phyloP scores from a whole-genome alignment of 148 eudicot genomes.

The Silene uniflora region DNA sequence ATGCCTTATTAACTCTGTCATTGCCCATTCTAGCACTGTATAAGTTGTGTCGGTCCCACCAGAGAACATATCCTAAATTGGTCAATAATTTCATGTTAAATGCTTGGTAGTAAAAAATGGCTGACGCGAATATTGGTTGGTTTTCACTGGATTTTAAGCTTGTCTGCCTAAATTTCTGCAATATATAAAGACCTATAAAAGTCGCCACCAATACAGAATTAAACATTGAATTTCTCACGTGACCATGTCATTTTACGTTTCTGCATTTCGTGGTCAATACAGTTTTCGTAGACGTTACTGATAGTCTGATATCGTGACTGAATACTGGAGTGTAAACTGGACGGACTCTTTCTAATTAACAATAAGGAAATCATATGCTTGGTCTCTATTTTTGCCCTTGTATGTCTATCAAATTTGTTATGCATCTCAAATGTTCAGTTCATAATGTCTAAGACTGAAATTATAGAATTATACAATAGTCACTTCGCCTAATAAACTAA shows the following conservation, averaged over 20 bases:
- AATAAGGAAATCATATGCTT: not conserved
- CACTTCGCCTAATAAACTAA: too few species aligned
- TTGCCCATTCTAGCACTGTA: constrained; percentile 30
- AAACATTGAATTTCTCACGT: too few species aligned
- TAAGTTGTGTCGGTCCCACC: constrained; percentile 31
- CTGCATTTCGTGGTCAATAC: too few species aligned
- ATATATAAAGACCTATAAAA: too few species aligned
- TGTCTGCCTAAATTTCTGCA: not conserved
- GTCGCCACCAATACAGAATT: not conserved
- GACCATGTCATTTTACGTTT: too few species aligned
- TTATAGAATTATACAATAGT: too few species aligned
- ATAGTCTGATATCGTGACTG: not conserved
- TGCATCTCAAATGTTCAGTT: not conserved
- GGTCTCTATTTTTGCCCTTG: not conserved
- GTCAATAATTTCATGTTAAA: not conserved
- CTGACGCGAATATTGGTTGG: too few species aligned
- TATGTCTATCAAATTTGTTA: not conserved
- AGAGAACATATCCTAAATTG: constrained; percentile 19
- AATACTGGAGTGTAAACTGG: not conserved
- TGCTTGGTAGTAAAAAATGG: not conserved
- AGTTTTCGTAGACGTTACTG: too few species aligned
- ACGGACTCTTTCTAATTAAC: not conserved
- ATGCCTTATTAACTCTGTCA: constrained; percentile 27
- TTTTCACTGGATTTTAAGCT: too few species aligned
- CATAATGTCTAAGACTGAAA: too few species aligned